Base-by-base conservation (phyloP, 257 asterid species). In the Solanum peruvianum region DNA sequence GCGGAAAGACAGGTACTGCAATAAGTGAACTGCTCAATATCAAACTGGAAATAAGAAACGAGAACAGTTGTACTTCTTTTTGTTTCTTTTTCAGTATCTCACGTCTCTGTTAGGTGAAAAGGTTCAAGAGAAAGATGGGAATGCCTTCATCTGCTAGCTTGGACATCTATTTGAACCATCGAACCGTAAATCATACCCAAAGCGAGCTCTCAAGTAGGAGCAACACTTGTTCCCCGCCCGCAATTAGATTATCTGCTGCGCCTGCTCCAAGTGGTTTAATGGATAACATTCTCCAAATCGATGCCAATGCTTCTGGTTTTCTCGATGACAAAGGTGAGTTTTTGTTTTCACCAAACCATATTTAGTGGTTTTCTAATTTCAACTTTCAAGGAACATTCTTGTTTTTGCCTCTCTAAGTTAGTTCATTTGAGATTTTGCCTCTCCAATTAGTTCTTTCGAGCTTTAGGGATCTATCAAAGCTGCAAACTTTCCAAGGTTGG, bases 101-200 rank as follows among this genome's bases (percentile, higher is more conserved):
- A 92, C 88, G 75, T 89, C 93, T 93, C 89, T 96, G 96, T 91
- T 92, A 94, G 97, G 92, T 93, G 97, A 94, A 60, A 60, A 96
- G 99, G 98, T 95, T 94, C 90, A 97, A 92, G 98, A 94, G 93
- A 88, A 97, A 90, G 96, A 93, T 90, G 82, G 98, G 92, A 91
- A 76, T 85, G 90, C 84, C 91, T 76, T 86, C 96, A 85, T 90
- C 94, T 82, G 87, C 95, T 85, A 86, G 93, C 90, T 84, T 94
- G 92, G 95, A 93, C 71, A 58, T 92, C 87, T 92, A 90, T 90
- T 41, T 90, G 86, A 92, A 89, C 90, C 93, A 93, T 90, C 94
- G 91, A 90, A 86, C 92, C 85, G 91, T 90, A 85, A 90, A 88
- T 83, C 94, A 89, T 73, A 86, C 89, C 27, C 83, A 89, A 76